Conservation (phyloP, 202 grass and related monocot species). For the Eragrostis tef region DNA sequence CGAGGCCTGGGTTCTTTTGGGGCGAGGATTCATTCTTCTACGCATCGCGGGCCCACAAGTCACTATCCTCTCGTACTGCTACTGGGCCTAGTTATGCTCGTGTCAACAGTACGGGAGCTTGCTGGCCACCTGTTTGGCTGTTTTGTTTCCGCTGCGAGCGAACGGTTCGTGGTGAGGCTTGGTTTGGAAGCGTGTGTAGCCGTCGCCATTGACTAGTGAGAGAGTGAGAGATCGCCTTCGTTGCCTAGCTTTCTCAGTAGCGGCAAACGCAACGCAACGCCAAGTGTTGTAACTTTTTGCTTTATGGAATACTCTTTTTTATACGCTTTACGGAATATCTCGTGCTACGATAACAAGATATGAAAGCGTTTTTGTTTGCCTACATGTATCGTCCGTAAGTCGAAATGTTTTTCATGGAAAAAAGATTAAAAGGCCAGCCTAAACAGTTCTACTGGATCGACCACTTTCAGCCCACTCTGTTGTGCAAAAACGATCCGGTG, state of each 20-base stretch:
- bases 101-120: neutral
- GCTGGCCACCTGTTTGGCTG: neutral
- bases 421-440: no score
- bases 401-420: neutral
- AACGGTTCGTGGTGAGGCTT: neutral
- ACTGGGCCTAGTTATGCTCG: neutral
- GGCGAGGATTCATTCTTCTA: no score
- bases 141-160: neutral
- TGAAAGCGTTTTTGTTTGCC: no score
- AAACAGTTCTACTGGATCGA: neutral
- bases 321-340: no score
- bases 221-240: neutral
- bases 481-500: no score
- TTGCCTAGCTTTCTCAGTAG: neutral
- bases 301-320: no score
- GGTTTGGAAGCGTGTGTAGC: neutral
- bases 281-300: neutral
- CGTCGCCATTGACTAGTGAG: neutral
- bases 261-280: neutral
- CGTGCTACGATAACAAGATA: no score
- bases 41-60: neutral
- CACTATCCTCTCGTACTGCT: constrained; percentile 23
- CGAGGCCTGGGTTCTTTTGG: neutral
- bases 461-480: neutral
- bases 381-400: neutral